Conservation (phyloP, 2,329 filamentous ascomycete genomes). For the Byssochlamys sp. region DNA sequence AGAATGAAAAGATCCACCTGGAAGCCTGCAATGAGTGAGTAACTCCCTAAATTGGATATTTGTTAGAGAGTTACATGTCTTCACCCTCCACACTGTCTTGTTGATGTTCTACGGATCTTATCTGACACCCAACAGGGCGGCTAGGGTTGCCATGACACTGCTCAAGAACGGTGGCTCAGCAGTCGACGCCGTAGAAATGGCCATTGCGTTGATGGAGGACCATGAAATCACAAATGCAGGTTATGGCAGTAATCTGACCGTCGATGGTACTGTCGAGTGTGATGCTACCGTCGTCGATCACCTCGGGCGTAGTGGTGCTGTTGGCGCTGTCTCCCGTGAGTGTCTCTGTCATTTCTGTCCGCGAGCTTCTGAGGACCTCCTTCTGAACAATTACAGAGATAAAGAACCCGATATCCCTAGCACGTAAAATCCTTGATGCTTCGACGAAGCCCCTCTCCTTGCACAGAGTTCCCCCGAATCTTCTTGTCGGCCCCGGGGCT, state of each 20-base stretch:
- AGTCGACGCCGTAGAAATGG: conserved; percentile 79
- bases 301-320: conserved; percentile 79
- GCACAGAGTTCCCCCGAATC: conserved; percentile 80
- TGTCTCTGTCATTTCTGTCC: conserved; percentile 12
- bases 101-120: neutral
- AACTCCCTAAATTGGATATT: neutral
- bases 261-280: conserved; percentile 84
- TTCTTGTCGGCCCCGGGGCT: conserved; percentile 78
- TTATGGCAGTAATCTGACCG: conserved; percentile 86
- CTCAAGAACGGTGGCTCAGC: conserved; percentile 69
- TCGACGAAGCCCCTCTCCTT: conserved; percentile 70
- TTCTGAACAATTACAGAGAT: conserved; percentile 51
- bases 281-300: conserved; percentile 92
- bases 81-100: conserved; percentile 3
- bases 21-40: conserved; percentile 79
- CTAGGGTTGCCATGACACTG: conserved; percentile 71
- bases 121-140: conserved; percentile 51
- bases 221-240: conserved; percentile 93
- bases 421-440: conserved; percentile 69
- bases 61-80: neutral
- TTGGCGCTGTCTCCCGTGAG: conserved; percentile 81
- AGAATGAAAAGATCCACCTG: conserved; percentile 77
- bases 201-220: conserved; percentile 80
- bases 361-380: conserved; percentile 8
- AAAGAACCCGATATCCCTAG: conserved; percentile 82